Conservation (phyloP, 306 rosid species). For the Vigna hirtella region DNA sequence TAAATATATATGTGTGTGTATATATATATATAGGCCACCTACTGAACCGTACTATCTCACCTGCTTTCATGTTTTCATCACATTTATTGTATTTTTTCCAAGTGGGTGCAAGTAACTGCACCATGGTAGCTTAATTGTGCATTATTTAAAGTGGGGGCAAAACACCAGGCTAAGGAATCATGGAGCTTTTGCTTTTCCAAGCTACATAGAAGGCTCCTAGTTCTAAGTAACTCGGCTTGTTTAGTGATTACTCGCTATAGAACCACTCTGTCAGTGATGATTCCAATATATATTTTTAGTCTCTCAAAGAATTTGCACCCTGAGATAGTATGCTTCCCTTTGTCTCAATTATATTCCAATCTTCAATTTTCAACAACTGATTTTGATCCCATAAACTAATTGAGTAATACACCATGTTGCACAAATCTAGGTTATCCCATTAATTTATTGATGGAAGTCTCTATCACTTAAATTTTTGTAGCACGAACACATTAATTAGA, state of each 20-base stretch:
- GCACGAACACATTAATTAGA: slow-evolving; percentile 62
- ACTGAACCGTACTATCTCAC: slow-evolving; percentile 25
- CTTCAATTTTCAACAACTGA: slow-evolving; percentile 45
- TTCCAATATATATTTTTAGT: slow-evolving; percentile 50
- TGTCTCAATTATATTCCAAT: slow-evolving; percentile 39
- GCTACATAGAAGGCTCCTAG: slow-evolving; percentile 52
- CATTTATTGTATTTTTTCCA: slow-evolving; percentile 48
- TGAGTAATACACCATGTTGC: slow-evolving; percentile 40
- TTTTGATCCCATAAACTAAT: slow-evolving; percentile 40
- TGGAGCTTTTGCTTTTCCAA: slow-evolving; percentile 64
- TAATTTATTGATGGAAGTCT: slow-evolving; percentile 54
- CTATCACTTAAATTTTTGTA: slow-evolving; percentile 53
- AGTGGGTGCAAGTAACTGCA: slow-evolving; percentile 54
- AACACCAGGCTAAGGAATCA: slow-evolving; percentile 56
- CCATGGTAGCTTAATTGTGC: slow-evolving; percentile 44
- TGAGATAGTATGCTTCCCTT: slow-evolving; percentile 54
- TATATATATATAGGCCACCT: neutral
- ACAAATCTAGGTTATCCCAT: slow-evolving; percentile 48
- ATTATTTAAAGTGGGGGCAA: slow-evolving; percentile 43
- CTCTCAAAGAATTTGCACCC: slow-evolving; percentile 51
- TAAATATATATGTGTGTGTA: neutral
- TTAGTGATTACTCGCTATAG: slow-evolving; percentile 61
- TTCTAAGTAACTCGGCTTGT: slow-evolving; percentile 49
- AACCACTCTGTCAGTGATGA: slow-evolving; percentile 62
- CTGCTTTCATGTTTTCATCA: slow-evolving; percentile 37